Percentiles rank a stretch among this genome's conserved stretches.
Conservation (phyloP, 140 eudicot species). For the Anethum foeniculum region DNA sequence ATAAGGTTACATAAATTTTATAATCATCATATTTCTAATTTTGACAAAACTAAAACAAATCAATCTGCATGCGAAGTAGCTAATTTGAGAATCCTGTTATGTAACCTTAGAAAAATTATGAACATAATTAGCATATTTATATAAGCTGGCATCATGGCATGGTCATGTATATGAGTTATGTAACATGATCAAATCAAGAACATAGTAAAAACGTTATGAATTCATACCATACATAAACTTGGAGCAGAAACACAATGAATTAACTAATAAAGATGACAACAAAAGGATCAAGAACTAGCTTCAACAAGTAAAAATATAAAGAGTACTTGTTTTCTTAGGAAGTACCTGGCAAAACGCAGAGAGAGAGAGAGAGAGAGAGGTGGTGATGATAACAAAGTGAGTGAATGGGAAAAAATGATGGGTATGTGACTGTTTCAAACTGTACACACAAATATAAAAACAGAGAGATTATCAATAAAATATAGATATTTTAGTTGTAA, state of each 20-base stretch:
- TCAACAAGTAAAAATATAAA: background rate
- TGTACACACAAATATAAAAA: background rate
- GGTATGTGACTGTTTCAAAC: background rate
- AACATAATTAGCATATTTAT: background rate
- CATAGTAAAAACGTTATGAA: background rate
- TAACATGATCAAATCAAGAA: background rate
- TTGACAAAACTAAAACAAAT: background rate
- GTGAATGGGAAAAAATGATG: slow-evolving; percentile 11
- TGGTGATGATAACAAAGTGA: slow-evolving; percentile 15
- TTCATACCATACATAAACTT: background rate
- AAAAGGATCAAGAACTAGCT: background rate
- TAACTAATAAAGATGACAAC: background rate
- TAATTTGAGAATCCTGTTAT: background rate
- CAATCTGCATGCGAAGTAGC: background rate
- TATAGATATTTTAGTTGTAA: slow-evolving; percentile 2
- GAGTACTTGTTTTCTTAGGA: background rate
- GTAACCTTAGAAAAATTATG: background rate
- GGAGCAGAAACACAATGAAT: background rate
- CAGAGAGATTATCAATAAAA: background rate
- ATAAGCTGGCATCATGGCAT: background rate
- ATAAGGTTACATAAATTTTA: background rate
- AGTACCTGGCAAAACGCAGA: background rate
- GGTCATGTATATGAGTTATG: background rate
- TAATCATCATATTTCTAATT: background rate
- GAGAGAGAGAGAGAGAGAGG: slow-evolving; percentile 3